These are phyloP conservation scores for Hypoxylon subgilvum DNA, from an alignment of 495 filamentous ascomycete species.

Conservation along the genomic window DNA sequence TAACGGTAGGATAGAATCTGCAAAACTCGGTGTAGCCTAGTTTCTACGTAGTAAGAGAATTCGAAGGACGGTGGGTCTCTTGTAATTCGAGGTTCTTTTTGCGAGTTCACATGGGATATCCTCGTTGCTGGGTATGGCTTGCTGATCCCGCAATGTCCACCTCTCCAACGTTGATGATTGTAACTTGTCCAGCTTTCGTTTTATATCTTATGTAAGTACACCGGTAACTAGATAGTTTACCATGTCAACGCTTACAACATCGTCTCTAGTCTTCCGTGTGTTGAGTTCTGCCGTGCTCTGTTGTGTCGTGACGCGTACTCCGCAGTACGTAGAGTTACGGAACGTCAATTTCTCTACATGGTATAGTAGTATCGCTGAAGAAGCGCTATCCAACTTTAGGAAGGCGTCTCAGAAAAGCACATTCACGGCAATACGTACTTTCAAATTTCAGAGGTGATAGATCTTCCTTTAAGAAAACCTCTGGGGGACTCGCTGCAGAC, in stretches of 20 bases:
- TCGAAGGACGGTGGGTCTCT: constrained; percentile 24
- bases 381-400: constrained; percentile 30
- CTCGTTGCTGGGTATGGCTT: constrained; percentile 14
- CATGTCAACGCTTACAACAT: too few species aligned
- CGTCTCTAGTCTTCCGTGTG: neutral
- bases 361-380: constrained; percentile 3
- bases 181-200: too few species aligned
- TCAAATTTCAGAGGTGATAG: constrained; percentile 8
- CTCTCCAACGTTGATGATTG: neutral
- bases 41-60: too few species aligned
- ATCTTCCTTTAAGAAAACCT: too few species aligned
- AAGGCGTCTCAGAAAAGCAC: constrained; percentile 30
- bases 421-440: constrained; percentile 31
- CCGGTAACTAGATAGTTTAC: too few species aligned
- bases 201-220: neutral
- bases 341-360: constrained; percentile 2
- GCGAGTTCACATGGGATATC: constrained; percentile 26
- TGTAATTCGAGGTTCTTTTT: constrained; percentile 7
- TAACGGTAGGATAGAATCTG: constrained; percentile 15
- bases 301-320: too few species aligned
- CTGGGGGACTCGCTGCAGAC: too few species aligned
- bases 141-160: neutral
- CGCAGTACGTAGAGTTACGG: constrained; percentile 2
- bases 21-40: constrained; percentile 28
- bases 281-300: neutral